Base-by-base conservation (phyloP, 352 stramenopile species). In the Globisporangium ultimum region DNA sequence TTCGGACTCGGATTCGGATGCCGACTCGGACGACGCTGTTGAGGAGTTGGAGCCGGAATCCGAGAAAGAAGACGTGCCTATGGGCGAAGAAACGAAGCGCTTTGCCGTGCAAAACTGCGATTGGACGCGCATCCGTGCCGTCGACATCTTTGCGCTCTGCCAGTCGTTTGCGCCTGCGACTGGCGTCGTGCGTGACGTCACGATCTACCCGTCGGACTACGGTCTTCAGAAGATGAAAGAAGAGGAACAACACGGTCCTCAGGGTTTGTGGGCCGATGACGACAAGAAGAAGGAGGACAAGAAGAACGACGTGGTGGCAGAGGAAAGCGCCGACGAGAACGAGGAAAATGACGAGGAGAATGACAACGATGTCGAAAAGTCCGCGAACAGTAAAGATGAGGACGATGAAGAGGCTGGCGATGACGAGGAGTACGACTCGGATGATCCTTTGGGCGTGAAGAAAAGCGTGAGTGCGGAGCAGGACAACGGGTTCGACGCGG, bases 61-160 rank as follows among this genome's bases (percentile, higher is more conserved):
- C 0, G 70, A 87, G 59, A 66, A 83, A 32, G 84, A 93, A 56
- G 81, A 94, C 38, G 93, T 93, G 52, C 87, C 80, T 9, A 66
- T 95, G 40, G 87, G 82, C 36, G 88, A 91, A 3, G 84, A 88
- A 50, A 97, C 91, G 12, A 91, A 81, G 52, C 82, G 84, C 17
- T 90, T 99, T 43, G 96, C 95, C 0, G 78, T 99, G 20, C 84
- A 97, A 51, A 98, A 98, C 72, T 95, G 96, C 60, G 96, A 99
- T 78, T 99, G 97, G 97, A 87, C 92, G 40, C 79, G 97, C 58
- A 93, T 99, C 53, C 90, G 92, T 43, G 95, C 97, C 3, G 86
- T 97, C 34, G 97, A 99, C 75, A 62, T 99, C 24, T 97, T 98
- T 68, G 92, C 92, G 43, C 85, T 99, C 32, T 92, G 98, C 32